phyloP scores from a whole-genome alignment of 2,329 filamentous ascomycete genomes.

The Ceratocystis cubensis region DNA sequence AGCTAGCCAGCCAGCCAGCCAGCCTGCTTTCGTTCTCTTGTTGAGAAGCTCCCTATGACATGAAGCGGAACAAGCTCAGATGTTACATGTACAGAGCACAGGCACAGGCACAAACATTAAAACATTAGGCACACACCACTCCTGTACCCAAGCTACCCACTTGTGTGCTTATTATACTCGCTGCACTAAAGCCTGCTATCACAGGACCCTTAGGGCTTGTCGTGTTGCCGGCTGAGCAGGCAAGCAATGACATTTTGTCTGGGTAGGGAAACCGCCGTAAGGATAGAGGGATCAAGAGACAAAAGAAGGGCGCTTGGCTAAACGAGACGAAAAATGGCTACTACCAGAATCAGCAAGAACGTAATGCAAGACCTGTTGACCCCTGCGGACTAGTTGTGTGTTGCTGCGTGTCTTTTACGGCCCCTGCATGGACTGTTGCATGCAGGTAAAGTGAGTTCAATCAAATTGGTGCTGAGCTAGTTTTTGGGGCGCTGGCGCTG shows the following conservation, averaged over 20 bases:
- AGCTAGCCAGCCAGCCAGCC: neutral
- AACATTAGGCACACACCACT: neutral
- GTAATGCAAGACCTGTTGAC: neutral
- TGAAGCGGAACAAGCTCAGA: constrained; percentile 6
- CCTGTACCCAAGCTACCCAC: neutral
- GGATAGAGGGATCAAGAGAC: neutral
- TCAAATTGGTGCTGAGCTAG: neutral
- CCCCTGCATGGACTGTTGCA: neutral
- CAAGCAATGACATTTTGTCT: neutral
- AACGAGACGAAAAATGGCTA: neutral
- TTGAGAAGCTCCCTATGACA: neutral
- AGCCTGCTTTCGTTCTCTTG: neutral
- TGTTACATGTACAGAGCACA: constrained; percentile 11
- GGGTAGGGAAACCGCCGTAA: neutral
- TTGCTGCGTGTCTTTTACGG: neutral
- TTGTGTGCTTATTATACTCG: neutral
- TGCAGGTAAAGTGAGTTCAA: neutral
- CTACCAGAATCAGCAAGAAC: neutral
- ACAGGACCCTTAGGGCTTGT: neutral
- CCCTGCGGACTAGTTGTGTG: neutral
- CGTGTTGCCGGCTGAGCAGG: neutral
- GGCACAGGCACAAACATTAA: constrained; percentile 12
- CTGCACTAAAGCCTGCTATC: neutral
- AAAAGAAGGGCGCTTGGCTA: constrained; percentile 1
- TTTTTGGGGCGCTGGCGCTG: too few relatives aligned